phyloP scores from a whole-genome alignment of 179 eudicot genomes.

The Spinacia oleracea region DNA sequence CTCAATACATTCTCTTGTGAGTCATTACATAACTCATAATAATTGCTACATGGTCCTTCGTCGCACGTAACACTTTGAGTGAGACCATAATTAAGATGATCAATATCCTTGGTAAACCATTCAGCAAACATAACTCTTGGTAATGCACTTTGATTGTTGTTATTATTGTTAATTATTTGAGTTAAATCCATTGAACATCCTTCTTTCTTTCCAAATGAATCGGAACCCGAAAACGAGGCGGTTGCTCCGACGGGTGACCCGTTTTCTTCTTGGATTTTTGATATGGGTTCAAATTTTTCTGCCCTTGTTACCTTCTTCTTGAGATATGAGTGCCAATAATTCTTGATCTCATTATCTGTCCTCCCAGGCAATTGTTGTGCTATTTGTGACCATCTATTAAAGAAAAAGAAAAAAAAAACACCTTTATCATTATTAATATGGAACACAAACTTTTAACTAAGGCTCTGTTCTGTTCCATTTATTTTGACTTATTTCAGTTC shows the following conservation, averaged over 20 bases:
- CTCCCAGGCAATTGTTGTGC: slow-evolving; percentile 78
- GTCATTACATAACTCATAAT: slow-evolving; percentile 18
- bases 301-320: slow-evolving; percentile 49
- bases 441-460: too few relatives aligned
- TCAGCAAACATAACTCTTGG: slow-evolving; percentile 71
- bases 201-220: slow-evolving; percentile 33
- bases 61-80: slow-evolving; percentile 24
- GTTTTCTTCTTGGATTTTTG: slow-evolving; percentile 21
- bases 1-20: slow-evolving; percentile 20
- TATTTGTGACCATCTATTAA: slow-evolving; percentile 80
- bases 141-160: slow-evolving; percentile 18
- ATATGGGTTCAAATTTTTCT: slow-evolving; percentile 11
- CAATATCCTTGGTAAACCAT: slow-evolving; percentile 49
- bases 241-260: slow-evolving; percentile 33
- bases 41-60: slow-evolving; percentile 30
- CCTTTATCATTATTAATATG: too few relatives aligned
- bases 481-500: too few relatives aligned
- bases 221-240: slow-evolving; percentile 33
- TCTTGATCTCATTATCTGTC: slow-evolving; percentile 88
- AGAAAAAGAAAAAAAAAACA: not conserved
- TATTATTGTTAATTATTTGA: slow-evolving; percentile 15
- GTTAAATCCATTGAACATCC: slow-evolving; percentile 28
- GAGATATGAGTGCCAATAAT: slow-evolving; percentile 76
- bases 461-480: too few relatives aligned
- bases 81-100: slow-evolving; percentile 2